A percentile compares a stretch with the other conserved stretches of the same genome.
phyloP scores from a whole-genome alignment of 495 filamentous ascomycete genomes.

The Trichoderma virens region DNA sequence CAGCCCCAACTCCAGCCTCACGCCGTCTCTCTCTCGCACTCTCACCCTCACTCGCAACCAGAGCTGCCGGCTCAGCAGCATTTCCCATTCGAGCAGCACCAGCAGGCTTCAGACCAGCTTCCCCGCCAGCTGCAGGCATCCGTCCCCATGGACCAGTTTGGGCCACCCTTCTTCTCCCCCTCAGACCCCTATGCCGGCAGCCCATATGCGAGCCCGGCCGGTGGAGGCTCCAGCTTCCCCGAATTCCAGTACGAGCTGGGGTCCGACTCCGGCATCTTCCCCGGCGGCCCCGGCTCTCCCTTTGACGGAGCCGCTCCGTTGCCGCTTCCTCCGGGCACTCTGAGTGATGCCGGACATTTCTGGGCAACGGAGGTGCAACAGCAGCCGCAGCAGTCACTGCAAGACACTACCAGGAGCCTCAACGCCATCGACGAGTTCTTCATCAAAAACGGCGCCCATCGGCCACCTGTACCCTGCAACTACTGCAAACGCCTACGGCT shows the following conservation, averaged over 20 bases:
- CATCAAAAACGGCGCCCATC: slow-evolving; percentile 30
- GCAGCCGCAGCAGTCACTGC: not conserved
- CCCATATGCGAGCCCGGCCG: not conserved
- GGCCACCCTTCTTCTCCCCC: not conserved
- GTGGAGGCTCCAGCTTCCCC: not conserved
- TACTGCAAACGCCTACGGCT: slow-evolving; percentile 37
- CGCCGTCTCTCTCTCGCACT: not conserved
- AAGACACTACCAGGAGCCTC: not conserved
- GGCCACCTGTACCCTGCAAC: slow-evolving; percentile 31
- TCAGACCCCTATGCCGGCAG: not conserved
- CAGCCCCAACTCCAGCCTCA: not conserved
- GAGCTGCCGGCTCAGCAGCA: not conserved
- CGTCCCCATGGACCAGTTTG: not conserved
- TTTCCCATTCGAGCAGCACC: not conserved
- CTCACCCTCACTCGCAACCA: not conserved
- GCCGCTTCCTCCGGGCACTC: not conserved
- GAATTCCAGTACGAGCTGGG: slow-evolving; percentile 1
- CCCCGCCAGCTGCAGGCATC: not conserved
- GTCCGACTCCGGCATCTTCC: not conserved
- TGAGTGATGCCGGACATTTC: not conserved
- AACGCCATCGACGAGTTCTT: slow-evolving; percentile 14
- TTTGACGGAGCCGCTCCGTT: not conserved
- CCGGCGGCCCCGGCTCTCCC: not conserved
- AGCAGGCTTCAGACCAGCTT: not conserved
- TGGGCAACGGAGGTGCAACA: not conserved